phyloP scores from a whole-genome alignment of 1,284 basidiomycete genomes.

The Apiotrichum laibachii region DNA sequence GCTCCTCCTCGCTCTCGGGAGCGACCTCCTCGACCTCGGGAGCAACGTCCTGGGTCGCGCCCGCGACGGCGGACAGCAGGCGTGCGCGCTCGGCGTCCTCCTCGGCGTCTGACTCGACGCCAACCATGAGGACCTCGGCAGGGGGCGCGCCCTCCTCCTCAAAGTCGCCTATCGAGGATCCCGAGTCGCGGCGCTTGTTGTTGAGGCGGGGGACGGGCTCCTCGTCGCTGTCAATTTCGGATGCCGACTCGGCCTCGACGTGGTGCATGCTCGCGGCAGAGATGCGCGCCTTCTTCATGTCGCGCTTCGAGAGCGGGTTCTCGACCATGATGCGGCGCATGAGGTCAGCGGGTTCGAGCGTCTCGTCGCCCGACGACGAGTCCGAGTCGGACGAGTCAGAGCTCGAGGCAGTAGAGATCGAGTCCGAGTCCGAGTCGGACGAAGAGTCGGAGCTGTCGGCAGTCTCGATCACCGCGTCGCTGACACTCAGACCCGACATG shows the following conservation, averaged over 20 bases:
- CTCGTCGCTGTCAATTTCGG: slow-evolving; percentile 21
- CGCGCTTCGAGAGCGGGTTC: slow-evolving; percentile 29
- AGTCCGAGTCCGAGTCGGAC: slow-evolving; percentile 19
- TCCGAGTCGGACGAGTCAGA: slow-evolving; percentile 14
- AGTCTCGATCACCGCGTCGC: slow-evolving; percentile 45
- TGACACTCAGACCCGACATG: slow-evolving; percentile 40
- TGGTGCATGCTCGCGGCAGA: slow-evolving; percentile 36
- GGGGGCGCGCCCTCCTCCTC: slow-evolving; percentile 17
- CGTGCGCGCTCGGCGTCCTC: slow-evolving; percentile 18
- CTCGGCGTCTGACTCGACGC: slow-evolving; percentile 5
- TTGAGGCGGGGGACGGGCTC: slow-evolving; percentile 7
- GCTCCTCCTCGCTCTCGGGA: neutral
- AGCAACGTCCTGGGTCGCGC: neutral
- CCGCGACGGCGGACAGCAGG: slow-evolving; percentile 9
- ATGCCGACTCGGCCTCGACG: slow-evolving; percentile 19
- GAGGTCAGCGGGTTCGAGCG: slow-evolving; percentile 24
- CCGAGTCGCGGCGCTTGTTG: slow-evolving; percentile 22
- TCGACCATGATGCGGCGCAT: slow-evolving; percentile 31
- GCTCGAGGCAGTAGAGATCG: neutral
- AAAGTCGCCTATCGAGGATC: slow-evolving; percentile 41
- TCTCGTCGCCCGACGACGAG: neutral
- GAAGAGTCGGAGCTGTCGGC: slow-evolving; percentile 24
- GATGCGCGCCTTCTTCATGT: slow-evolving; percentile 26
- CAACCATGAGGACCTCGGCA: neutral
- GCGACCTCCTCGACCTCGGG: no score